A percentile compares a stretch with the other conserved stretches of the same genome.
Conservation (phyloP, 2,329 filamentous ascomycete genomes). For the Escovopsis weberi region DNA sequence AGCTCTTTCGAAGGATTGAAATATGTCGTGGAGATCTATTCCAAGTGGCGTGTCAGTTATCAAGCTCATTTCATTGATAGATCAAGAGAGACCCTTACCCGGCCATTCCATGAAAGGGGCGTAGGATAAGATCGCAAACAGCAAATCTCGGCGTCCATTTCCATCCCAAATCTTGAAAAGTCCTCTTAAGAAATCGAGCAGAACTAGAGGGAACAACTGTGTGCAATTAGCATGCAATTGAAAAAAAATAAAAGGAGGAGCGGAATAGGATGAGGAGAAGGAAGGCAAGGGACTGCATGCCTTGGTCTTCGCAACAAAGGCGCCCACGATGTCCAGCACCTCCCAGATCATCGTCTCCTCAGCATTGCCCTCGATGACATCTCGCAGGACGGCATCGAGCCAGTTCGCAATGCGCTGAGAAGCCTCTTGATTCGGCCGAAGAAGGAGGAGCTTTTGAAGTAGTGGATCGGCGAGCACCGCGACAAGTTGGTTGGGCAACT, state of each 20-base stretch:
- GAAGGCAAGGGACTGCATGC: conserved; percentile 19
- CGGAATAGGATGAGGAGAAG: neutral
- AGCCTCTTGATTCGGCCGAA: conserved; percentile 40
- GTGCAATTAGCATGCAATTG: conserved; percentile 3
- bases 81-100: conserved; percentile 23
- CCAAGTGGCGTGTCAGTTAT: neutral
- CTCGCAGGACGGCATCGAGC: conserved; percentile 41
- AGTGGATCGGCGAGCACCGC: conserved; percentile 63
- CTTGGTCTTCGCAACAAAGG: conserved; percentile 42
- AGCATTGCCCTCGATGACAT: conserved; percentile 37
- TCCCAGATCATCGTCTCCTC: conserved; percentile 35
- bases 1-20: conserved; percentile 36
- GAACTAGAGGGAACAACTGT: conserved; percentile 31
- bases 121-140: conserved; percentile 45
- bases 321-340: conserved; percentile 38
- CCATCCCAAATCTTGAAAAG: conserved; percentile 52
- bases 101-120: conserved; percentile 39
- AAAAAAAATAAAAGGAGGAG: neutral
- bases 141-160: conserved; percentile 30
- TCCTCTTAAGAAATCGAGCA: conserved; percentile 33
- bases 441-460: conserved; percentile 61
- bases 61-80: too few species aligned
- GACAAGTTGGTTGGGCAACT: conserved; percentile 68
- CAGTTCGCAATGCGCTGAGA: conserved; percentile 42
- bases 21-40: conserved; percentile 36